Conservation (phyloP, 2,329 filamentous ascomycete species). For the Botrytis aclada region DNA sequence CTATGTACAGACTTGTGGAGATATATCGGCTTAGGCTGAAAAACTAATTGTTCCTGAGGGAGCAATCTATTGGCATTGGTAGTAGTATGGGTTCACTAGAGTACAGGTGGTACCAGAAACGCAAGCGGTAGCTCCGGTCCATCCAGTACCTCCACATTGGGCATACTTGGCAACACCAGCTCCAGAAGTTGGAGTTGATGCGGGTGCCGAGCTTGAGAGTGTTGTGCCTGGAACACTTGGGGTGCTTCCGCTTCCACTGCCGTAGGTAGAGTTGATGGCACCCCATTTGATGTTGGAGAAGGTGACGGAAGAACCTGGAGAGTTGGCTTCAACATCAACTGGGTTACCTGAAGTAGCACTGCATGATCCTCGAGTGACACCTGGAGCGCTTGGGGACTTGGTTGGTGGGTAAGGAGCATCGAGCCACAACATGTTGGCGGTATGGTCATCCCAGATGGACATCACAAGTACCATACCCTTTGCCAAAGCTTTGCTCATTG, state of each 20-base stretch:
- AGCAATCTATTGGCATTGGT: conserved; percentile 23
- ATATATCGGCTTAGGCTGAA: neutral
- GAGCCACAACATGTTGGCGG: conserved; percentile 71
- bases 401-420: conserved; percentile 62
- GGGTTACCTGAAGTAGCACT: conserved; percentile 51
- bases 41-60: neutral
- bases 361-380: conserved; percentile 55
- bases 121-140: conserved; percentile 26
- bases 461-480: conserved; percentile 62
- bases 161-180: conserved; percentile 20
- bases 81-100: conserved; percentile 27
- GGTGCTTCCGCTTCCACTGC: conserved; percentile 8
- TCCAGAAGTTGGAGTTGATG: neutral
- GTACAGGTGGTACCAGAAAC: conserved; percentile 22
- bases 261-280: conserved; percentile 36
- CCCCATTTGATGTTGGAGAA: conserved; percentile 40
- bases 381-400: conserved; percentile 43
- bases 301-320: conserved; percentile 46
- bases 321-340: conserved; percentile 46
- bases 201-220: neutral
- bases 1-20: conserved; percentile 18
- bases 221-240: conserved; percentile 4
- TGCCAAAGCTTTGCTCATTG: conserved; percentile 53
- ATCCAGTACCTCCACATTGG: conserved; percentile 31
- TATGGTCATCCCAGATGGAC: conserved; percentile 56